phyloP scores from a whole-genome alignment of 768 basidiomycete genomes.

The Stropharia rugosoannulata region DNA sequence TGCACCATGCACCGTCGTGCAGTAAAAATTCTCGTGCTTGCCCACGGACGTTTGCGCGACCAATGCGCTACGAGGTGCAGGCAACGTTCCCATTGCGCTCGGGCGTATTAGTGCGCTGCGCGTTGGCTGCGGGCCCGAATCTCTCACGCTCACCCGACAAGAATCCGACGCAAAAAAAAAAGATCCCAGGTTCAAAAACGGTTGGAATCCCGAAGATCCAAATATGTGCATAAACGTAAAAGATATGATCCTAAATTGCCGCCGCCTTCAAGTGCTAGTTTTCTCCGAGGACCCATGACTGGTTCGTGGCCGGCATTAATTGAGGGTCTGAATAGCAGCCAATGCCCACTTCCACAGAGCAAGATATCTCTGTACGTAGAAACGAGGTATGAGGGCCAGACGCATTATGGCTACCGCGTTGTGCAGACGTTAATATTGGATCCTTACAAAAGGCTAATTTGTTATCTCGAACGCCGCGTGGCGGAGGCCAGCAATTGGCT shows the following conservation, averaged over 20 bases:
- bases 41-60: neutral
- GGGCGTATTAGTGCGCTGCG: neutral
- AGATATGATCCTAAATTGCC: constrained; percentile 13
- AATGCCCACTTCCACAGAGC: constrained; percentile 3
- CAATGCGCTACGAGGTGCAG: neutral
- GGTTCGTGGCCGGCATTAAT: constrained; percentile 16
- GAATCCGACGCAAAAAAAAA: constrained; percentile 12
- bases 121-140: neutral
- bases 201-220: constrained; percentile 14
- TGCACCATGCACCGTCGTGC: neutral
- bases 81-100: neutral
- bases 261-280: constrained; percentile 11
- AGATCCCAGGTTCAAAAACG: constrained; percentile 13
- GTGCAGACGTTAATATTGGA: constrained; percentile 7
- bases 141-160: constrained; percentile 15
- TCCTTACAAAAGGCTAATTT: neutral
- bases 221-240: constrained; percentile 5
- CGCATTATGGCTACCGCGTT: constrained; percentile 10
- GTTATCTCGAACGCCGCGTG: constrained; percentile 3
- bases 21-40: neutral
- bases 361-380: constrained; percentile 1
- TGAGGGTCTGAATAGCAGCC: constrained; percentile 9
- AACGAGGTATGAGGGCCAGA: neutral
- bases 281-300: constrained; percentile 17
- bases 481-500: neutral